Percentiles rank a stretch among this genome's conserved stretches.
Evolutionary conservation across 768 basidiomycete species (phyloP).

Genomic region (Tricholoma terreum): DNA sequence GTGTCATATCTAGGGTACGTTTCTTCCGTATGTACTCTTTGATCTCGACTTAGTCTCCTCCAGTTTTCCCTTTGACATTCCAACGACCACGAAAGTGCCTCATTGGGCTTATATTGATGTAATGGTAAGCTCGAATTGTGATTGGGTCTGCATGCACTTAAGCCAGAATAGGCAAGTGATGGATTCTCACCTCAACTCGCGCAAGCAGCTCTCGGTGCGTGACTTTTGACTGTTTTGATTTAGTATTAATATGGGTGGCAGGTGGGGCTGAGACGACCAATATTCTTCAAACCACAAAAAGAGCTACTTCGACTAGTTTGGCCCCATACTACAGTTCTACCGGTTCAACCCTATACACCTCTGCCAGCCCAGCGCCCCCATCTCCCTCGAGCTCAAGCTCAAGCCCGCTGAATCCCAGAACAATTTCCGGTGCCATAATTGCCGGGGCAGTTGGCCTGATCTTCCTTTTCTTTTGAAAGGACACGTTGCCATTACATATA

Average conservation of each 20-base stretch:
- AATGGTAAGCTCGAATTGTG: background rate
- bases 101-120: conserved; percentile 2
- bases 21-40: background rate
- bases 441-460: no score
- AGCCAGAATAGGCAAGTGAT: background rate
- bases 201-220: background rate
- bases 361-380: no score
- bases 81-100: background rate
- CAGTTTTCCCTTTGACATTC: background rate
- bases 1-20: background rate
- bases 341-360: no score
- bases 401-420: no score
- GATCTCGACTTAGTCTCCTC: background rate
- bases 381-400: no score
- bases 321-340: no score
- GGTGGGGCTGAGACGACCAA: background rate
- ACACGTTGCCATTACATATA: no score
- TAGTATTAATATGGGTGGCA: background rate
- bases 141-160: background rate
- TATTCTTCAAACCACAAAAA: background rate
- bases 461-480: no score
- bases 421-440: no score
- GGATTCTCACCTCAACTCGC: background rate
- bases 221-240: background rate
- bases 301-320: no score